Conservation (phyloP, 176 grass and related monocot genomes). For the Dactylis glomerata region DNA sequence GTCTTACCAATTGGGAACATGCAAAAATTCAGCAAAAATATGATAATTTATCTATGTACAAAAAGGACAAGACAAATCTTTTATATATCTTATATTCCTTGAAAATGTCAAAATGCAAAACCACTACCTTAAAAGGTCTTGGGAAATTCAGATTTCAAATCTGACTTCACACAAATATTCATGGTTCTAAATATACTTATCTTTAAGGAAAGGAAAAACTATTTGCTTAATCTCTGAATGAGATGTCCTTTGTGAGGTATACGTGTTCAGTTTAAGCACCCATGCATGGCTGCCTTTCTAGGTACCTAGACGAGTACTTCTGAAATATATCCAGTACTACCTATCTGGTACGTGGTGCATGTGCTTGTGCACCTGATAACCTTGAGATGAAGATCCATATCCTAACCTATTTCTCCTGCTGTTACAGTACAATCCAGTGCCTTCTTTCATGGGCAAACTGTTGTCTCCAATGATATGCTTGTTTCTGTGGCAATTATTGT, state of each 20-base stretch:
- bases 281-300: constrained; percentile 15
- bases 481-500: constrained; percentile 27
- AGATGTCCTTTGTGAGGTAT: constrained; percentile 19
- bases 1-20: not conserved
- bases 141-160: not conserved
- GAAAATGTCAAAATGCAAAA: not conserved
- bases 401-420: not conserved
- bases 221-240: not conserved
- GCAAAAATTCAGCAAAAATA: not conserved
- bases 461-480: constrained; percentile 29
- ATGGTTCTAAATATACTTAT: not conserved
- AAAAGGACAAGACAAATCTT: not conserved
- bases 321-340: constrained; percentile 21
- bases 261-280: constrained; percentile 9
- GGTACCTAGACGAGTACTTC: not conserved
- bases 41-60: not conserved
- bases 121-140: not conserved
- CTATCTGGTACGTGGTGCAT: constrained; percentile 24
- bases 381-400: constrained; percentile 18
- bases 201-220: not conserved
- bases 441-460: not conserved
- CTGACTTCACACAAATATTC: not conserved
- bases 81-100: not conserved
- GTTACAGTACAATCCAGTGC: constrained; percentile 23
- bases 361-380: constrained; percentile 12